phyloP scores from a whole-genome alignment of 108 stramenopile species.

The Cyclostephanos tholiformis region DNA sequence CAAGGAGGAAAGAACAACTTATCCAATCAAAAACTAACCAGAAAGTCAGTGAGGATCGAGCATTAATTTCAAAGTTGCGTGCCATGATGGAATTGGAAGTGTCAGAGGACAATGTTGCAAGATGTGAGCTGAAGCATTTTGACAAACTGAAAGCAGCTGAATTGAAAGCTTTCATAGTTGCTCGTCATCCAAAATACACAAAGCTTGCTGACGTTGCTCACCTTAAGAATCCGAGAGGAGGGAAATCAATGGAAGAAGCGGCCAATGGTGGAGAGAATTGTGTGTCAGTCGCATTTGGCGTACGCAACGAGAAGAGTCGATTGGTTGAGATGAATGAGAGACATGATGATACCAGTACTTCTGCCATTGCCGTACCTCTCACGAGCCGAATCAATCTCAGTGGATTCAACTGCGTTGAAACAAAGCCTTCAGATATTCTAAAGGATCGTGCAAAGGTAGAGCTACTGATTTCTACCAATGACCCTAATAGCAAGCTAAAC shows the following conservation, averaged over 20 bases:
- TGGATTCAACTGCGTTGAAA: background rate
- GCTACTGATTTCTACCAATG: background rate
- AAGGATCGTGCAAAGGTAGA: background rate
- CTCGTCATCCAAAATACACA: slow-evolving; percentile 3
- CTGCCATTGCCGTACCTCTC: background rate
- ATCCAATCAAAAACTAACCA: background rate
- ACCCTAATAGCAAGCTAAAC: background rate
- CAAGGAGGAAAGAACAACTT: background rate
- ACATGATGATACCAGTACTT: too few relatives aligned
- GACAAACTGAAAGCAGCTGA: background rate
- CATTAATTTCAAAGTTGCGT: background rate
- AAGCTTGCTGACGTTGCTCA: background rate
- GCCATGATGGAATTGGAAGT: background rate
- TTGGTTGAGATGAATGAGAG: too few relatives aligned
- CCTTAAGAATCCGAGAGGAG: too few relatives aligned
- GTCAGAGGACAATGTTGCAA: slow-evolving; percentile 4
- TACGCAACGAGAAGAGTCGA: too few relatives aligned
- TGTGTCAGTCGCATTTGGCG: too few relatives aligned
- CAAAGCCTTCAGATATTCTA: background rate
- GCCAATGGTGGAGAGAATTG: too few relatives aligned
- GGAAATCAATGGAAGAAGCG: too few relatives aligned
- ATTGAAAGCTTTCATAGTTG: background rate
- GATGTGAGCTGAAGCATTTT: slow-evolving; percentile 1
- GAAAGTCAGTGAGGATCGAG: slow-evolving; percentile 4
- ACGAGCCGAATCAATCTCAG: background rate